Evolutionary conservation across 768 basidiomycete species (phyloP).

Genomic region (Boletus fagicola): DNA sequence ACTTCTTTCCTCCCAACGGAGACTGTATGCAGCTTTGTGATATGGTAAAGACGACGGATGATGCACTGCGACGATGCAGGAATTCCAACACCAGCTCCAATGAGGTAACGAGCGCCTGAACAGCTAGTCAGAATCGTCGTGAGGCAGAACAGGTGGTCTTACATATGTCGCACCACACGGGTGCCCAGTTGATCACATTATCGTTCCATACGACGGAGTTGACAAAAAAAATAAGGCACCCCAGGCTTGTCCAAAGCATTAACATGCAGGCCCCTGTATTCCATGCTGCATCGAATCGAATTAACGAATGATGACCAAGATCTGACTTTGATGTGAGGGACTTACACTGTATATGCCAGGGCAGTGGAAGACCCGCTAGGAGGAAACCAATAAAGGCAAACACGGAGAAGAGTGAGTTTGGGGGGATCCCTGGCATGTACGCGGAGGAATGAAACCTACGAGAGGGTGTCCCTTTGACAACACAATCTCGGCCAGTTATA

Average conservation of each 20-base stretch:
- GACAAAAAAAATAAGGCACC: slow-evolving; percentile 32
- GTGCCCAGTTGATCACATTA: slow-evolving; percentile 31
- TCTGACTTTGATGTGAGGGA: neutral
- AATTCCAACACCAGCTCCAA: slow-evolving; percentile 41
- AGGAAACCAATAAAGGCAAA: slow-evolving; percentile 40
- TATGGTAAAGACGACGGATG: slow-evolving; percentile 62
- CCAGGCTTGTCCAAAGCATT: slow-evolving; percentile 34
- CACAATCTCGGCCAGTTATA: neutral
- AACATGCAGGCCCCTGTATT: slow-evolving; percentile 35
- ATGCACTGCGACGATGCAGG: slow-evolving; percentile 57
- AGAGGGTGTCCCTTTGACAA: neutral
- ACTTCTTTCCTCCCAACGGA: slow-evolving; percentile 29
- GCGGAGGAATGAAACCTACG: neutral
- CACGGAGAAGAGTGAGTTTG: slow-evolving; percentile 8
- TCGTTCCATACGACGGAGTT: slow-evolving; percentile 41
- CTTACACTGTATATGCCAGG: slow-evolving; percentile 49
- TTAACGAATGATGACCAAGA: neutral
- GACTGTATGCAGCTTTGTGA: slow-evolving; percentile 27
- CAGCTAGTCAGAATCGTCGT: neutral
- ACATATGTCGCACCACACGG: slow-evolving; percentile 61
- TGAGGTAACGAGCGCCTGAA: slow-evolving; percentile 44
- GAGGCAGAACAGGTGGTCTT: neutral
- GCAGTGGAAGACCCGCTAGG: slow-evolving; percentile 41
- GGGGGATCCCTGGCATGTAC: neutral
- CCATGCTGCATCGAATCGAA: slow-evolving; percentile 17